Conservation (phyloP, 1,139 yeast genomes). For the Waltiozyma sp. region DNA sequence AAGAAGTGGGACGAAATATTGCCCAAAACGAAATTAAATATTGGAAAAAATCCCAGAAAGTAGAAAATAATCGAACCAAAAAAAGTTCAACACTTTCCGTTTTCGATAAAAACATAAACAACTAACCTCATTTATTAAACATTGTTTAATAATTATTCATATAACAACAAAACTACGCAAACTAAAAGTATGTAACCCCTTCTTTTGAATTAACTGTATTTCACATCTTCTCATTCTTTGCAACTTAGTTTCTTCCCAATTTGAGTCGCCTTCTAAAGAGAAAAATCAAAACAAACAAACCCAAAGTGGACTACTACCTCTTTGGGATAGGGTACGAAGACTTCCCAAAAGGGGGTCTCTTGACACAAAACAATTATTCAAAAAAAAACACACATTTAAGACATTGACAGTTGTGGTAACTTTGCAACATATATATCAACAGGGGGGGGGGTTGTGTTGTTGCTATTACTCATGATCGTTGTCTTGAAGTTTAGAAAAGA, state of each 20-base stretch:
- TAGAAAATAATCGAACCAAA: background rate
- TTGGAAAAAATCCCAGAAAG: background rate
- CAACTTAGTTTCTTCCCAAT: background rate
- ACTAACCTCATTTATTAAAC: background rate
- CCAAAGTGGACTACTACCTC: conserved; percentile 13
- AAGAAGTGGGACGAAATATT: background rate
- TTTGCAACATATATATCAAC: too few relatives aligned
- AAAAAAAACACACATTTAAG: too few relatives aligned
- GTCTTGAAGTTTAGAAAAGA: too few relatives aligned
- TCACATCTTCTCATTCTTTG: background rate
- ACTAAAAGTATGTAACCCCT: background rate
- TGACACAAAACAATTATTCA: background rate
- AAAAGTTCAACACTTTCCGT: background rate
- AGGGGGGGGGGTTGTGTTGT: too few relatives aligned
- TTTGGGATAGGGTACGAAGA: conserved; percentile 8
- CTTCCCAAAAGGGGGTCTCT: conserved; percentile 1
- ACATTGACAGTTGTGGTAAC: too few relatives aligned
- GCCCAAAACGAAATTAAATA: background rate
- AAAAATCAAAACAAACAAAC: background rate
- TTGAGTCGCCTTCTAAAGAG: background rate
- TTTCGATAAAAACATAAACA: background rate
- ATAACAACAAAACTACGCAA: too few relatives aligned
- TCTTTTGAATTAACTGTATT: too few relatives aligned
- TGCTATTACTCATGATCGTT: too few relatives aligned
- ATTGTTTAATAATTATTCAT: too few relatives aligned